Base-by-base conservation (phyloP, 73 alveolate genomes). In the Symbiodinium pilosum region DNA sequence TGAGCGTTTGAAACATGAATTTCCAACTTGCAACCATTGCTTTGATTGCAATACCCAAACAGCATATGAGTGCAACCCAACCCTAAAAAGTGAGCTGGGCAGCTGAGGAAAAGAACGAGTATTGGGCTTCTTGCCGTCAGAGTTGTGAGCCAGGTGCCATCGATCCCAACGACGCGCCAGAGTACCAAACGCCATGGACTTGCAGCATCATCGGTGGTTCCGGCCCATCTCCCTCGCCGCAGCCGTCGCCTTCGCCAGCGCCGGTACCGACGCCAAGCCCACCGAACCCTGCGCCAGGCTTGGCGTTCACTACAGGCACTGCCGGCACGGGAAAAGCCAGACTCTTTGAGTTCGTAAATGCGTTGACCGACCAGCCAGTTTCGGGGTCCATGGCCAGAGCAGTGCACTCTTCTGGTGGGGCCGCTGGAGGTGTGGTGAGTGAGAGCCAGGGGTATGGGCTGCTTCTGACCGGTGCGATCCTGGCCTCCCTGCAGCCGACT, bases 341-440 rank as follows among this genome's bases (percentile, higher is more conserved):
- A 3, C 87, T 91, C 77, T 91, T 69, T 32, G 97, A 91, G 97
- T 91, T 91, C 97, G 47, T 91, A 52, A 77, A 83, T 26, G 97
- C 88, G 36, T 32, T 91, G 97, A 69, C 88, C 38, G 97, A 69
- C n/a, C 83, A 69, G 88, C 97, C 97, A 32, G 97, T 71, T 16
- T 30, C 88, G 18, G 52, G 52, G 16, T 91, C 97, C n/a, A 38
- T 3, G 44, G 87, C 87, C 26, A 83, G 97, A 6, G 97, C 97
- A 30, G 97, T 91, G 56, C 97, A 71, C 39, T 91, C 97, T 39
- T 91, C 97, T 38, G 97, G 97, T 40, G 97, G 97, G 3, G 97
- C 97, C 8, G 97, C 88, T 4, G 97, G 97, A 6, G 97, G 97
- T 36, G 97, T 91, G 88, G 97, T 91, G 34, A 43, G 81, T 12